Evolutionary conservation across 345 rosid species (phyloP).

Genomic region (Ceriops zippeliana): DNA sequence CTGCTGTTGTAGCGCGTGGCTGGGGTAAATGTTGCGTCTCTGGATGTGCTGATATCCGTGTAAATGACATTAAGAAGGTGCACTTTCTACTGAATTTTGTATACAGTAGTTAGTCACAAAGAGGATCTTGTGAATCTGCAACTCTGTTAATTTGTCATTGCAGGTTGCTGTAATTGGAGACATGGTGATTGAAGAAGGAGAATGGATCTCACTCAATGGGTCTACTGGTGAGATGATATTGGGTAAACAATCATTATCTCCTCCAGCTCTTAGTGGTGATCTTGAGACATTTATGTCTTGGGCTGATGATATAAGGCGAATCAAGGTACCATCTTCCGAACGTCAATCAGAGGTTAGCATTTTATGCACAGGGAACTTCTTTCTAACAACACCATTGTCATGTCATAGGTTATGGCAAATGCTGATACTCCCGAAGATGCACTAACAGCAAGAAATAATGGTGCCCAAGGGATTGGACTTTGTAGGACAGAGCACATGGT

Average conservation of each 20-base stretch:
- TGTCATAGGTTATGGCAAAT: constrained; percentile 84
- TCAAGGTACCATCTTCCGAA: constrained; percentile 50
- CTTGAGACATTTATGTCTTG: constrained; percentile 84
- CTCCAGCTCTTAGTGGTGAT: constrained; percentile 78
- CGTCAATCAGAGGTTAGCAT: not conserved
- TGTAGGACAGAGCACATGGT: constrained; percentile 98
- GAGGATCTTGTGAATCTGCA: not conserved
- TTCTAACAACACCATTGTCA: not conserved
- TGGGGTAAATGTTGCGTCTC: constrained; percentile 97
- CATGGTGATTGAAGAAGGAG: constrained; percentile 62
- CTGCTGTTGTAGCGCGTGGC: constrained; percentile 96
- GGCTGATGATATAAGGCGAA: constrained; percentile 71
- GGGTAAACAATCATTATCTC: constrained; percentile 80
- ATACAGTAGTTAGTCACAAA: not conserved
- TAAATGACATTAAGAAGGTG: constrained; percentile 71
- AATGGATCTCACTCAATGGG: constrained; percentile 89
- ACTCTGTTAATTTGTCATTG: constrained; percentile 1
- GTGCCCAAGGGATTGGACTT: constrained; percentile 92
- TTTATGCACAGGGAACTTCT: not conserved
- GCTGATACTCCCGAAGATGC: constrained; percentile 99
- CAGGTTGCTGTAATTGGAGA: constrained; percentile 62
- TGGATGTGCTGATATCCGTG: constrained; percentile 77
- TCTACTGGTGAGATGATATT: constrained; percentile 83
- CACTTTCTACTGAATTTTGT: constrained; percentile 1
- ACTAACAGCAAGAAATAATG: constrained; percentile 72